These are phyloP conservation scores for Cercophora newfieldiana DNA, from an alignment of 495 filamentous ascomycete species.

Conservation along the genomic window DNA sequence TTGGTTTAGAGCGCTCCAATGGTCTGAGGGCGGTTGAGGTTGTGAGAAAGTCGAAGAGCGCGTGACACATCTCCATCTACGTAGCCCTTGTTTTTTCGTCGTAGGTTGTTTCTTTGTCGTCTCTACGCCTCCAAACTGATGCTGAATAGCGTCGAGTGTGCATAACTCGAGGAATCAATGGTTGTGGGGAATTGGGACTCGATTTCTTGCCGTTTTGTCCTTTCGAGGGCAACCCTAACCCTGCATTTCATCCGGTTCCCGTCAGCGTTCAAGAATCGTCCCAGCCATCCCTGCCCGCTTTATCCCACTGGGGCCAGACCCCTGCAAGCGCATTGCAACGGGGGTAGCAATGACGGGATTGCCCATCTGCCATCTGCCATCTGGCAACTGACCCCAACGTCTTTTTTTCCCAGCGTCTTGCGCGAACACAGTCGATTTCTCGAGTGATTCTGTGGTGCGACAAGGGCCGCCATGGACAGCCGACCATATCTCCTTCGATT, in stretches of 20 bases:
- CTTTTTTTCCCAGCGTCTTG: not conserved
- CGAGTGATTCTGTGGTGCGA: not conserved
- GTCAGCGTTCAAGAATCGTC: not conserved
- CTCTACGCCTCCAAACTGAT: not conserved
- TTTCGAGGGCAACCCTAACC: not conserved
- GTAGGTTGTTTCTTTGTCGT: not conserved
- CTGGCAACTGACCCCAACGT: constrained; percentile 16
- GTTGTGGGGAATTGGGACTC: not conserved
- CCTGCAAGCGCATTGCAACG: constrained; percentile 10
- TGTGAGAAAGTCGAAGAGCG: not conserved
- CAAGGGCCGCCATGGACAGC: constrained; percentile 28
- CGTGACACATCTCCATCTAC: not conserved
- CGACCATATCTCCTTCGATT: constrained; percentile 15
- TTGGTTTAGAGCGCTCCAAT: not conserved
- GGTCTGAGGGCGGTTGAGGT: not conserved
- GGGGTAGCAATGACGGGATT: constrained; percentile 9
- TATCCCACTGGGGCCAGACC: not conserved
- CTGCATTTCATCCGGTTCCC: not conserved
- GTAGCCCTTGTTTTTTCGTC: not conserved
- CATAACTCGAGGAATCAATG: not conserved
- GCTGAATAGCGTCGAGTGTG: not conserved
- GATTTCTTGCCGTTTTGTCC: too few species aligned
- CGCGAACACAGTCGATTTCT: not conserved
- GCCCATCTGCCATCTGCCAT: constrained; percentile 15
- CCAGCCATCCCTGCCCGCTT: not conserved